Percentiles rank a stretch among this genome's conserved stretches.
Conservation (phyloP, 495 filamentous ascomycete genomes). For the Hapsidospora chrysogenum region DNA sequence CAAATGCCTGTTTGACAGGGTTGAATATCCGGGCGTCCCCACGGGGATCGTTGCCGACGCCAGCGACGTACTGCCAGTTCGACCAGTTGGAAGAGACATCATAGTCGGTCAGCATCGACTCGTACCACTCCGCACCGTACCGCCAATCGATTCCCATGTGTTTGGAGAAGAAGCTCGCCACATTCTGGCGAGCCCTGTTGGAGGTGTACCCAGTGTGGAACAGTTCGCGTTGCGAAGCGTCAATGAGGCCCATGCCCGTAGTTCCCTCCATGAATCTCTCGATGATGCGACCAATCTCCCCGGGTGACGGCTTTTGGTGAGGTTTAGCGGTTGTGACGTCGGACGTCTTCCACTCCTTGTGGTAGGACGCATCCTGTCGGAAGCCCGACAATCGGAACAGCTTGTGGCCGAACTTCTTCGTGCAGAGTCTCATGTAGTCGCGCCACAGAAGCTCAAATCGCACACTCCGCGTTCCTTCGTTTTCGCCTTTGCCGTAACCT, state of each 20-base stretch:
- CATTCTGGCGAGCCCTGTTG: slow-evolving; percentile 55
- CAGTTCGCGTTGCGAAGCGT: slow-evolving; percentile 52
- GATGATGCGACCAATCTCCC: slow-evolving; percentile 18
- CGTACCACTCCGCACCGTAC: slow-evolving; percentile 64
- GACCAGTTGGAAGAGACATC: slow-evolving; percentile 58
- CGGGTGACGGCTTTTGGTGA: slow-evolving; percentile 13
- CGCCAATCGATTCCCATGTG: slow-evolving; percentile 62
- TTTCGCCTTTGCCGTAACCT: slow-evolving; percentile 48
- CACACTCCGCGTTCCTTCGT: slow-evolving; percentile 46
- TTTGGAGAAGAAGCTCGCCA: slow-evolving; percentile 52
- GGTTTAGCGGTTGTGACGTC: slow-evolving; percentile 4
- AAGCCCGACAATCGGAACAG: slow-evolving; percentile 47
- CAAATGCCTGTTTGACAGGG: slow-evolving; percentile 51
- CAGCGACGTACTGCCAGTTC: slow-evolving; percentile 62
- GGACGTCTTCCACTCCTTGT: slow-evolving; percentile 15
- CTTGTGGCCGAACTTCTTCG: slow-evolving; percentile 41
- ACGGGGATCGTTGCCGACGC: slow-evolving; percentile 58
- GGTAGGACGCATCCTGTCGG: slow-evolving; percentile 19
- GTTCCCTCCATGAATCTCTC: slow-evolving; percentile 40
- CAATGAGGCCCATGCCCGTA: slow-evolving; percentile 54
- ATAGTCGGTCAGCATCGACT: slow-evolving; percentile 51
- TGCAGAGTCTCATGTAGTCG: slow-evolving; percentile 59
- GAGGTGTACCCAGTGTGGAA: slow-evolving; percentile 55
- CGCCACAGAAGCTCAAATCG: slow-evolving; percentile 60
- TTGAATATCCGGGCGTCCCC: slow-evolving; percentile 52